phyloP scores from a whole-genome alignment of 2,329 filamentous ascomycete genomes.

The Penicillium decumbens region DNA sequence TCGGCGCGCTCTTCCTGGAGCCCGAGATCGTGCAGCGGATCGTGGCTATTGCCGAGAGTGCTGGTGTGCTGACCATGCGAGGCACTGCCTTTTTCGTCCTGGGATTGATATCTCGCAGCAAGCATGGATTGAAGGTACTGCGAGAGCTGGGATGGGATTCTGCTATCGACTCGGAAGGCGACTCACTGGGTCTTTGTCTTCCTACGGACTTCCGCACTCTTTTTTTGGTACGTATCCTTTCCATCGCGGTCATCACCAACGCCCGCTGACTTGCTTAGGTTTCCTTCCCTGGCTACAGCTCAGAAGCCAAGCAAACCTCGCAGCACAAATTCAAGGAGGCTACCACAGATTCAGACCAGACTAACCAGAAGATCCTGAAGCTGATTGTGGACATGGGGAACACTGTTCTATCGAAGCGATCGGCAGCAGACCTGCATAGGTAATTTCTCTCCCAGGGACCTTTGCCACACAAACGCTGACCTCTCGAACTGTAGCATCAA shows the following conservation, averaged over 20 bases:
- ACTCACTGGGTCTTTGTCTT: constrained; percentile 81
- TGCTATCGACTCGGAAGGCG: constrained; percentile 75
- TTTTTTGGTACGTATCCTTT: constrained; percentile 59
- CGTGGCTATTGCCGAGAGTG: constrained; percentile 78
- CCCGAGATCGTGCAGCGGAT: constrained; percentile 84
- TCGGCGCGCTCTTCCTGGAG: constrained; percentile 87
- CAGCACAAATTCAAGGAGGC: constrained; percentile 53
- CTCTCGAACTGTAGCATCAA: constrained; percentile 58
- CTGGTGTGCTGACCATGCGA: constrained; percentile 84
- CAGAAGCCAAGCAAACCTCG: constrained; percentile 41
- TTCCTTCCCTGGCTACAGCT: constrained; percentile 38
- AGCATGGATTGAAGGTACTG: constrained; percentile 87
- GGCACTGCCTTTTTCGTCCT: constrained; percentile 97
- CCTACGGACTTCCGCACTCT: constrained; percentile 73
- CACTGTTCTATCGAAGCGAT: constrained; percentile 84
- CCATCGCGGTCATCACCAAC: neutral
- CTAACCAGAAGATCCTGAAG: constrained; percentile 72
- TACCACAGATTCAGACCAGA: constrained; percentile 56
- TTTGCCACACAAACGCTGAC: neutral
- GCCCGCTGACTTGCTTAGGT: constrained; percentile 32
- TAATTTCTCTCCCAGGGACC: constrained; percentile 28
- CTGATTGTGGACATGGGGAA: constrained; percentile 86
- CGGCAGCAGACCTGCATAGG: constrained; percentile 69
- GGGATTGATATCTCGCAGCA: constrained; percentile 83
- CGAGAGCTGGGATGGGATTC: constrained; percentile 90